Conservation (phyloP, 164 flowering plant genomes). For the Vitis vinifera region DNA sequence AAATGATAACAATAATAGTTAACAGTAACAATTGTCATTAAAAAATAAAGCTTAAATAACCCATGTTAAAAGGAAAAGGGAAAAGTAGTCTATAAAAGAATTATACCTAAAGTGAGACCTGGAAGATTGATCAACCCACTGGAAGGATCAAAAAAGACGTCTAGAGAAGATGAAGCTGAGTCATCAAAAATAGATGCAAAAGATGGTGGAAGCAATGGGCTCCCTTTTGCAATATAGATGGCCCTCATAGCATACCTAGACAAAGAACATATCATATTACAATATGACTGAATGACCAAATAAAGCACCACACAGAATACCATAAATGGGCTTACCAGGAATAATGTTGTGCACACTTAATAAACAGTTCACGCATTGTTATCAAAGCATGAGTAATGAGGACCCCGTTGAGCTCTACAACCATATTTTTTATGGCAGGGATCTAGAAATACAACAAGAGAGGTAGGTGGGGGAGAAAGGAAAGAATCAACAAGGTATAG, state of each 20-base stretch:
- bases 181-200: conserved; percentile 96
- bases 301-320: background rate
- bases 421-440: conserved; percentile 69
- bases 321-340: conserved; percentile 59
- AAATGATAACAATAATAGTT: no score
- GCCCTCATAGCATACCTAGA: conserved; percentile 95
- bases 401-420: conserved; percentile 90
- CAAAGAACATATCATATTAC: conserved; percentile 4
- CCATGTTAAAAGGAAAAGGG: background rate
- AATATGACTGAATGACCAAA: background rate
- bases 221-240: conserved; percentile 94
- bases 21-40: no score
- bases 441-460: conserved; percentile 40
- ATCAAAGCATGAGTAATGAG: conserved; percentile 89
- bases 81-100: conserved; percentile 4
- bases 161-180: conserved; percentile 92
- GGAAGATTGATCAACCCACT: conserved; percentile 67
- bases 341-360: conserved; percentile 90
- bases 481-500: background rate
- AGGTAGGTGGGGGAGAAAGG: background rate
- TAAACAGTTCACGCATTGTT: conserved; percentile 65
- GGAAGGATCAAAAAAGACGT: conserved; percentile 95
- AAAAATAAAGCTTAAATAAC: no score
- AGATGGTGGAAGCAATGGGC: conserved; percentile 88
- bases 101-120: conserved; percentile 82